phyloP scores from a whole-genome alignment of 805 yeast genomes.

The Candida golubevii region DNA sequence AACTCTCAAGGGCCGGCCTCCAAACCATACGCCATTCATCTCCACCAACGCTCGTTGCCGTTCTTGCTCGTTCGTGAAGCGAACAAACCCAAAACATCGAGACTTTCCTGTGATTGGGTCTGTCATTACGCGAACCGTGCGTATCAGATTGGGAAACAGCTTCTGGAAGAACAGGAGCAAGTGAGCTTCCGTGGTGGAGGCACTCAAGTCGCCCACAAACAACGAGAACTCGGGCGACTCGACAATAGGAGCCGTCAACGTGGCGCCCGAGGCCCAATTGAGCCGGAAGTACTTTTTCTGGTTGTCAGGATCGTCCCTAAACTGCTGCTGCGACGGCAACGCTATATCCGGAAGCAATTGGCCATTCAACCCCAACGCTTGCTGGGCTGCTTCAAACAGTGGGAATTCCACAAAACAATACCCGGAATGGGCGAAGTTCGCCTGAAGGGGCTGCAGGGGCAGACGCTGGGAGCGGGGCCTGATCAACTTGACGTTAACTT shows the following conservation, averaged over 20 bases:
- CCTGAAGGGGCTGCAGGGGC: conserved; percentile 10
- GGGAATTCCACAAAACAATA: conserved; percentile 79
- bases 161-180: conserved; percentile 67
- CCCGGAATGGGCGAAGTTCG: conserved; percentile 42
- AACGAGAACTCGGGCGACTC: conserved; percentile 73
- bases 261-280: conserved; percentile 85
- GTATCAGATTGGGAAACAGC: conserved; percentile 56
- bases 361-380: conserved; percentile 64
- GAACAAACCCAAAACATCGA: conserved; percentile 76
- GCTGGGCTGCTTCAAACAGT: conserved; percentile 62
- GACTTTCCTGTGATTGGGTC: conserved; percentile 77
- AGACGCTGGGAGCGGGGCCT: conserved; percentile 35
- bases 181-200: conserved; percentile 78
- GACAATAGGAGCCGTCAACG: conserved; percentile 63
- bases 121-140: conserved; percentile 81
- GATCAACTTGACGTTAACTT: conserved; percentile 64
- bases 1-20: conserved; percentile 71
- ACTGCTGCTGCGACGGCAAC: conserved; percentile 40
- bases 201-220: conserved; percentile 80
- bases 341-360: conserved; percentile 56
- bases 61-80: conserved; percentile 68
- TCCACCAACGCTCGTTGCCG: conserved; percentile 63
- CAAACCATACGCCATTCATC: conserved; percentile 79
- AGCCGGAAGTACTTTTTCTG: conserved; percentile 63
- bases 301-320: conserved; percentile 40